Base-by-base conservation (phyloP, 2,329 filamentous ascomycete genomes). In the Blumeria hordei region DNA sequence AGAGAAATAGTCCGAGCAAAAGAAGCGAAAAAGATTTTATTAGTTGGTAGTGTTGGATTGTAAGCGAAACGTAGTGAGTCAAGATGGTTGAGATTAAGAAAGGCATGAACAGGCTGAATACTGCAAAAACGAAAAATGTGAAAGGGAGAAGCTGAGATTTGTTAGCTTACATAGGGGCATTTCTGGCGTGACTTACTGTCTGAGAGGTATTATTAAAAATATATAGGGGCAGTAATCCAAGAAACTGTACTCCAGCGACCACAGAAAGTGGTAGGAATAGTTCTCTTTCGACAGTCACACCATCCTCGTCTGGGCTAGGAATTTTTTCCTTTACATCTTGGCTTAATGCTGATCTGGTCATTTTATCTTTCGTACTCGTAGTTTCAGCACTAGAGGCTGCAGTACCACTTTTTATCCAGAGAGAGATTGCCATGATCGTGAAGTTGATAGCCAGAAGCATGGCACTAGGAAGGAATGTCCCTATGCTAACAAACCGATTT, bases 381-480 rank as follows among this genome's bases (percentile, higher is more conserved):
- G 56, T 57, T 16, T 58, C 56, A 11, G 55, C 44, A 16, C 60
- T 59, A 11, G 35, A n/a, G 10, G 56, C 54, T 3, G 54, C 21
- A 18, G 61, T 75, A 1, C 90, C 90, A 62, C 86, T 94, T 67
- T 85, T 81, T 14, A 95, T 75, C 92, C 92, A 98, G n/a, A 95
- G 72, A 14, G 82, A 81, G 61, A 96, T 90, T 5, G 90, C 87
- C 73, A 90, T 94, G 65, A 98, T 90, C 34, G 85, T 94, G 64
- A 96, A 96, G 67, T 88, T 95, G 45, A 82, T 84, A 1, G 92
- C 92, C 56, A 98, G 76, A 53, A 96, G 70, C 92, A 98, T 98
- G n/a, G 92, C 92, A 62, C 87, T 93, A 0, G 92, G 92, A 3
- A 98, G 74, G 65, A 98, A 98, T 1, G 90, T 98, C 14, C 92